A percentile compares a stretch with the other conserved stretches of the same genome.
Conservation (phyloP, 495 filamentous ascomycete species). For the Geoglossum glabrum region DNA sequence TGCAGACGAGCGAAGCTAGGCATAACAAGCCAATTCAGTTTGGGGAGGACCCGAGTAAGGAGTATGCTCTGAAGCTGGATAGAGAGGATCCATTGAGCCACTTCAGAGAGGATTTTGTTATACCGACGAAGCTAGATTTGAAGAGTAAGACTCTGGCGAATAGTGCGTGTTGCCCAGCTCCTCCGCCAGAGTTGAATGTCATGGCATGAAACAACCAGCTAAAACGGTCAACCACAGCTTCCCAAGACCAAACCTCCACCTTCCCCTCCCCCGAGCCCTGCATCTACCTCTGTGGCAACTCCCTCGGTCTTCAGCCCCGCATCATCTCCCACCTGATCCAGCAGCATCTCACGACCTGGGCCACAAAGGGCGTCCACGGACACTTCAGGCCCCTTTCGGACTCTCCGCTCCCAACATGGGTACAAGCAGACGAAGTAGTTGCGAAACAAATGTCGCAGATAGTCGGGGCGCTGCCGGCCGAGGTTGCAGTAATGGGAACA, state of each 20-base stretch:
- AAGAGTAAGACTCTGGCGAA: conserved; percentile 39
- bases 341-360: conserved; percentile 71
- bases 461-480: conserved; percentile 58
- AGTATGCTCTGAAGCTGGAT: conserved; percentile 48
- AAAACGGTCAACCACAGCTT: conserved; percentile 19
- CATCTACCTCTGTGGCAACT: conserved; percentile 94
- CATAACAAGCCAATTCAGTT: not conserved
- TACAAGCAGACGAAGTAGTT: conserved; percentile 55
- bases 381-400: conserved; percentile 74
- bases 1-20: not conserved
- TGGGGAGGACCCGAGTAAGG: conserved; percentile 9
- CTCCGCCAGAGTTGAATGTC: too few species aligned
- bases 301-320: conserved; percentile 73
- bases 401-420: conserved; percentile 56
- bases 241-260: not conserved
- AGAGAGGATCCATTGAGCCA: conserved; percentile 42
- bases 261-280: conserved; percentile 25
- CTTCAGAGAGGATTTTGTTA: conserved; percentile 59
- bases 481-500: conserved; percentile 88
- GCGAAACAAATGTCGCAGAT: conserved; percentile 58
- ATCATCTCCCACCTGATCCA: conserved; percentile 48
- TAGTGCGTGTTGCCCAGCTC: conserved; percentile 14
- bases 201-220: conserved; percentile 9
- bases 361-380: conserved; percentile 77
- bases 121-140: conserved; percentile 63